Percentiles rank a stretch among this genome's conserved stretches.
Evolutionary conservation across 306 rosid species (phyloP).

Genomic region (Pyrus bretschneideri): DNA sequence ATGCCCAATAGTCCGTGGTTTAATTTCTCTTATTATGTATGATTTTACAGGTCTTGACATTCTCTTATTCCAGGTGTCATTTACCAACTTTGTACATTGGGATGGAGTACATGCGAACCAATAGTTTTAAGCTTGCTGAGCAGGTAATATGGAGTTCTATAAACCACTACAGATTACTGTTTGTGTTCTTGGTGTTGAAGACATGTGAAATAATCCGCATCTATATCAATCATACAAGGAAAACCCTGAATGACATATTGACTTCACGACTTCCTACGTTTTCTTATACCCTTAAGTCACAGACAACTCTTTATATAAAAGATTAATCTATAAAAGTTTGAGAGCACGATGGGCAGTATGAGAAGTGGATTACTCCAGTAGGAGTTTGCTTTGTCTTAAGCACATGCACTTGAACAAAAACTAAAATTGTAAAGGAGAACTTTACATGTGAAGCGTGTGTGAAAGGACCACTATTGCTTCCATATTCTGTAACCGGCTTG

Average conservation of each 20-base stretch:
- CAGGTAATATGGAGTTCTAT: conserved; percentile 46
- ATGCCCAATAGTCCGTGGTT: neutral
- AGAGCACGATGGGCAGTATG: neutral
- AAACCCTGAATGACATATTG: neutral
- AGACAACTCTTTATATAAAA: neutral
- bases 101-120: conserved; percentile 99
- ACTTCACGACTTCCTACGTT: neutral
- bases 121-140: conserved; percentile 94
- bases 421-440: too few species aligned
- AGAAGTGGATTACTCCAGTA: neutral
- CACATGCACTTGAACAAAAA: too few species aligned
- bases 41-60: conserved; percentile 48
- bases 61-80: conserved; percentile 88
- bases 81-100: conserved; percentile 95
- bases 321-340: neutral
- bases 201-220: neutral
- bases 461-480: too few species aligned
- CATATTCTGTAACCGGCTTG: neutral
- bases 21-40: conserved; percentile 46
- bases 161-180: neutral
- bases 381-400: neutral
- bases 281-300: neutral
- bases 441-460: too few species aligned
- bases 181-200: neutral
- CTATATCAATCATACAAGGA: neutral